A percentile compares a stretch with the other conserved stretches of the same genome.
phyloP scores from a whole-genome alignment of 2,329 filamentous ascomycete genomes.

The Botrytis hyacinthi region DNA sequence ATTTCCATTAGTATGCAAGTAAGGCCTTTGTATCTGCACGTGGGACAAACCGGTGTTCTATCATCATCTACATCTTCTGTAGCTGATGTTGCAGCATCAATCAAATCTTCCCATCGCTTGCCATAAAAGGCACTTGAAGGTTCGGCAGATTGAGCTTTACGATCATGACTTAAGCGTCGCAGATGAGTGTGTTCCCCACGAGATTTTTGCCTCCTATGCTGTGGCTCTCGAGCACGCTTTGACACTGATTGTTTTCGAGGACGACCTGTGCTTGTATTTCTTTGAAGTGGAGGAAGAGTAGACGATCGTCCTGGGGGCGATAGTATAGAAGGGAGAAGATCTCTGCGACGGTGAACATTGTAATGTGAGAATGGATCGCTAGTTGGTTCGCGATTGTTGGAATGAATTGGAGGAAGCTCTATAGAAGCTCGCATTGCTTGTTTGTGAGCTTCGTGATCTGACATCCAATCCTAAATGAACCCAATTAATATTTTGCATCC shows the following conservation, averaged over 20 bases:
- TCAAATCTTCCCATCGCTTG: conserved; percentile 94
- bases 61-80: conserved; percentile 90
- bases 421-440: conserved; percentile 62
- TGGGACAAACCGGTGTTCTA: conserved; percentile 72
- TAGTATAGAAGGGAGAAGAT: conserved; percentile 79
- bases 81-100: conserved; percentile 89
- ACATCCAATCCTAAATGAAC: conserved; percentile 66
- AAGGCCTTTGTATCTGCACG: background rate
- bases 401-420: conserved; percentile 69
- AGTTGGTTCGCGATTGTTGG: conserved; percentile 49
- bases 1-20: conserved; percentile 29
- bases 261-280: conserved; percentile 66
- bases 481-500: background rate
- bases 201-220: conserved; percentile 79
- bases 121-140: conserved; percentile 59
- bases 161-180: conserved; percentile 64
- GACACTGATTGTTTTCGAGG: conserved; percentile 84
- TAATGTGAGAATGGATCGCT: conserved; percentile 70
- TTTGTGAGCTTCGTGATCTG: conserved; percentile 65
- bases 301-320: conserved; percentile 83
- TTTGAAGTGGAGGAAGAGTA: conserved; percentile 79
- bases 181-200: conserved; percentile 65
- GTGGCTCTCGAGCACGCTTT: conserved; percentile 70
- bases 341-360: conserved; percentile 61
- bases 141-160: conserved; percentile 85